These are phyloP conservation scores for Rhytidiadelphus loreus DNA, from an alignment of 225 moss, liverwort and hornwort species.

Conservation along the genomic window DNA sequence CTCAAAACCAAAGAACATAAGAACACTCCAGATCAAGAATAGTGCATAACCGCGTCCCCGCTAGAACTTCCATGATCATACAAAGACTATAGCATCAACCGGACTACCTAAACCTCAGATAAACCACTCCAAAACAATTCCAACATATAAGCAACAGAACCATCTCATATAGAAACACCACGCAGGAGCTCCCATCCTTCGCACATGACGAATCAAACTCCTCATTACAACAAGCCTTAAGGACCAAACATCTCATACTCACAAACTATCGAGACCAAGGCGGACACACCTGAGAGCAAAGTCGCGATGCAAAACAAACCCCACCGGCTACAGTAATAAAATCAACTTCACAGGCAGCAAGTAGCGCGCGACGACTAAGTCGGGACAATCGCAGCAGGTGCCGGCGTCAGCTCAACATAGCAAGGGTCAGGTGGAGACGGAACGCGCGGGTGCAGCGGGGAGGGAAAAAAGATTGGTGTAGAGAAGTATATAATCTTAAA, in stretches of 20 bases:
- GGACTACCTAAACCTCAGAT: background rate
- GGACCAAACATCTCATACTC: background rate
- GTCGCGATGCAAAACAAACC: background rate
- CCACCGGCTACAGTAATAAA: background rate
- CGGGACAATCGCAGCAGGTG: background rate
- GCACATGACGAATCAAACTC: background rate
- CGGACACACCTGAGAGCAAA: background rate
- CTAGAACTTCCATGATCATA: background rate
- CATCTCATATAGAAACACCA: background rate
- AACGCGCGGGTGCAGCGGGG: background rate
- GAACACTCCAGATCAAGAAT: background rate
- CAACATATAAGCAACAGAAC: background rate
- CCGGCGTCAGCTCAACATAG: background rate
- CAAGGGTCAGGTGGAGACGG: background rate
- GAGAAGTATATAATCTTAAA: background rate
- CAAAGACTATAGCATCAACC: background rate
- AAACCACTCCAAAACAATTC: background rate
- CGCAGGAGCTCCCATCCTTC: background rate
- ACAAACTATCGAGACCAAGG: background rate
- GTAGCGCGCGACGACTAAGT: background rate
- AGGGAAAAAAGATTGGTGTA: fast-evolving
- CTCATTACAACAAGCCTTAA: too few relatives aligned
- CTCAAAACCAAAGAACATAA: background rate
- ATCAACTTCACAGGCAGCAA: background rate
- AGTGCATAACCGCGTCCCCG: background rate